phyloP scores from a whole-genome alignment of 345 rosid species.

The Citrus reticulata region DNA sequence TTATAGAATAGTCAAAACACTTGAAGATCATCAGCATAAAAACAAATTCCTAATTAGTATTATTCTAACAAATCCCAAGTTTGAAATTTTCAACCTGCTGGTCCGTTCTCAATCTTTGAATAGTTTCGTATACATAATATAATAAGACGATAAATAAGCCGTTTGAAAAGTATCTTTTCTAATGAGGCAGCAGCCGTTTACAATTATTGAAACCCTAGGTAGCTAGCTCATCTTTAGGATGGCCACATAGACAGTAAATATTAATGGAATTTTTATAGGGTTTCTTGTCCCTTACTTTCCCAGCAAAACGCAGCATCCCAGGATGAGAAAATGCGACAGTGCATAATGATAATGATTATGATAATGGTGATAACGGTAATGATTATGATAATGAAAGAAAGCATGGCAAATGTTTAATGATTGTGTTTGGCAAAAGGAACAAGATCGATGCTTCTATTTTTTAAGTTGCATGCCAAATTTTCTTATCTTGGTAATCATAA shows the following conservation, averaged over 20 bases:
- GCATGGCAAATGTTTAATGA: slow-evolving; percentile 29
- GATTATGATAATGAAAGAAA: slow-evolving; percentile 28
- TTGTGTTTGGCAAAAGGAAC: slow-evolving; percentile 24
- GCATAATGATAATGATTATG: slow-evolving; percentile 2
- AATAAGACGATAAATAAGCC: not conserved
- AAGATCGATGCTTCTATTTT: slow-evolving; percentile 23
- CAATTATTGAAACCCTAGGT: not conserved
- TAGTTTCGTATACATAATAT: too few species aligned
- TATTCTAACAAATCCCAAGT: not conserved
- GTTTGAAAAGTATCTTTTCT: not conserved
- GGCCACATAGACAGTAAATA: not conserved
- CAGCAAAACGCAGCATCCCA: slow-evolving; percentile 44
- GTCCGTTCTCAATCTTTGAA: not conserved
- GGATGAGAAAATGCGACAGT: slow-evolving; percentile 9
- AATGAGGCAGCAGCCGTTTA: not conserved
- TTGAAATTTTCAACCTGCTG: not conserved
- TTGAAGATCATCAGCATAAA: not conserved
- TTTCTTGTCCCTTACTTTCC: slow-evolving; percentile 26
- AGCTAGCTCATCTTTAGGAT: not conserved
- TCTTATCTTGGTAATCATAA: slow-evolving; percentile 13
- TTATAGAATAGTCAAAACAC: not conserved
- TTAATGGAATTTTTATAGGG: slow-evolving; percentile 11
- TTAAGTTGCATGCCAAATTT: not conserved
- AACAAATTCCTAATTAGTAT: not conserved
- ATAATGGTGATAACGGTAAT: slow-evolving; percentile 12